These are phyloP conservation scores for Thymus mandschuricus DNA, from an alignment of 257 asterid species.

Conservation along the genomic window DNA sequence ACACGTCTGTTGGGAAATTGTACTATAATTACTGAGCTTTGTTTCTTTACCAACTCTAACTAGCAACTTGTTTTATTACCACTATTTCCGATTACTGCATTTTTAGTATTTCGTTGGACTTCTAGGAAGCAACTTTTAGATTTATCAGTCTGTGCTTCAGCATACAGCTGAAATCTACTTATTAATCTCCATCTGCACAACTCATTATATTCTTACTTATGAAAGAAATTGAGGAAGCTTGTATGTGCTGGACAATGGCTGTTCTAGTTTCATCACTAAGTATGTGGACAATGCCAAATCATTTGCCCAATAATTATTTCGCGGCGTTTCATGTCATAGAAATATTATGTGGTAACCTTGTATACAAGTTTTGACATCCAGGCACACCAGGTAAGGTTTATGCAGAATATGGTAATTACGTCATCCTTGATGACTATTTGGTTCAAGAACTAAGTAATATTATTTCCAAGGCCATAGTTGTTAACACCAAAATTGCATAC, in stretches of 20 bases:
- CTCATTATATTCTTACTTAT: neutral
- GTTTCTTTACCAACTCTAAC: neutral
- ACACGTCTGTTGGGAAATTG: neutral
- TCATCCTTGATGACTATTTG: constrained; percentile 9
- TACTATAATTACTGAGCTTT: neutral
- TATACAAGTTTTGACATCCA: constrained; percentile 3
- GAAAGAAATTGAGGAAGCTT: neutral
- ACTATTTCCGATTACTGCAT: neutral
- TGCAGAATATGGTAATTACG: neutral
- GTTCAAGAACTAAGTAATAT: neutral
- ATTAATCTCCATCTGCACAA: neutral
- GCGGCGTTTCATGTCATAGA: neutral
- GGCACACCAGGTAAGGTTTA: neutral
- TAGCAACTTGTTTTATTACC: neutral
- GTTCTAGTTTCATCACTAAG: constrained; percentile 1
- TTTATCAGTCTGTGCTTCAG: neutral
- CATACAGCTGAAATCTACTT: neutral
- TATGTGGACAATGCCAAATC: neutral
- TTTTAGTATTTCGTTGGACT: neutral
- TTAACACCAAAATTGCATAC: neutral
- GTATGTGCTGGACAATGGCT: neutral
- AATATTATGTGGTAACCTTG: neutral
- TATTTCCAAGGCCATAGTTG: neutral
- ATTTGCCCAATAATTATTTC: neutral
- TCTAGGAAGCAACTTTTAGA: neutral